These are phyloP conservation scores for Solanum pennellii DNA, from an alignment of 257 asterid genomes.

Conservation along the genomic window DNA sequence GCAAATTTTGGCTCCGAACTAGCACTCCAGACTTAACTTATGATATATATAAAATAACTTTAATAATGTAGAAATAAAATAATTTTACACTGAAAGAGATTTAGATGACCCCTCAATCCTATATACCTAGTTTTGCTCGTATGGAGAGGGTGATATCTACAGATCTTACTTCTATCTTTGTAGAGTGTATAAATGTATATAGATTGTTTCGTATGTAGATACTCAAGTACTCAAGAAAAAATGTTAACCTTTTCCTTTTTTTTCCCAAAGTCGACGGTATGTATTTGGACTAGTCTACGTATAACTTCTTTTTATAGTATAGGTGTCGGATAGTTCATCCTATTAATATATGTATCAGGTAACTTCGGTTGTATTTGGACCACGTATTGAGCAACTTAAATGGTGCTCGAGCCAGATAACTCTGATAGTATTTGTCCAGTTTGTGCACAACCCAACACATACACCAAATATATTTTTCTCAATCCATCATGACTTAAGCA, in stretches of 20 bases:
- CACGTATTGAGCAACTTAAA: not conserved
- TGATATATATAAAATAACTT: not conserved
- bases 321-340: not conserved
- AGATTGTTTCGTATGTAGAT: not conserved
- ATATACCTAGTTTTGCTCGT: not conserved
- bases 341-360: not conserved
- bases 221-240: not conserved
- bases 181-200: not conserved
- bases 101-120: not conserved
- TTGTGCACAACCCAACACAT: not conserved
- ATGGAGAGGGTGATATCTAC: not conserved
- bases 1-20: not conserved
- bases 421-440: not conserved
- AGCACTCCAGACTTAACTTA: not conserved
- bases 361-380: not conserved
- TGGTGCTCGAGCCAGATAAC: not conserved
- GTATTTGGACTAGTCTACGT: not conserved
- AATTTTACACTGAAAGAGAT: not conserved
- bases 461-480: not conserved
- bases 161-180: not conserved
- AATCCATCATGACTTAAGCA: not conserved
- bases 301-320: too few species aligned
- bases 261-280: rapidly evolving
- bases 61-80: not conserved
- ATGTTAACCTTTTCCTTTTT: not conserved